A percentile compares a stretch with the other conserved stretches of the same genome.
Evolutionary conservation across 768 basidiomycete species (phyloP).

Genomic region (Lactarius sp.): DNA sequence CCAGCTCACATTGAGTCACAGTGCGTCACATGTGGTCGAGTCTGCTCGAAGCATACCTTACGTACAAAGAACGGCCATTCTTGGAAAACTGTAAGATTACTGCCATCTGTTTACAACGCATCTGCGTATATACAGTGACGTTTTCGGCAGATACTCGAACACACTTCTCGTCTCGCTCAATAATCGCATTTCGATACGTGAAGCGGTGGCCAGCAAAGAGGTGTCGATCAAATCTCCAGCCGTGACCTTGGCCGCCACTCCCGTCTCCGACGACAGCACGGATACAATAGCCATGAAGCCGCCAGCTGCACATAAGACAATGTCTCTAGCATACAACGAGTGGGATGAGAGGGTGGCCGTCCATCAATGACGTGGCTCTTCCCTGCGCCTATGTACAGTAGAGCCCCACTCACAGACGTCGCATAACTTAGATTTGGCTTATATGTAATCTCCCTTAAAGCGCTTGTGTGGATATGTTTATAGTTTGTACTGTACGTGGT

Average conservation of each 20-base stretch:
- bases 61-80: neutral
- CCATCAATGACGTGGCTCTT: neutral
- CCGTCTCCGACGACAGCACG: too few relatives aligned
- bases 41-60: too few relatives aligned
- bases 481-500: neutral
- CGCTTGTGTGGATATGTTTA: neutral
- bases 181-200: slow-evolving; percentile 18
- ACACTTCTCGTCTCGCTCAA: slow-evolving; percentile 30
- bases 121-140: neutral
- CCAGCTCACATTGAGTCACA: too few relatives aligned
- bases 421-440: neutral
- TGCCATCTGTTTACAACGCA: too few relatives aligned
- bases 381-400: neutral
- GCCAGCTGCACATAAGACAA: neutral
- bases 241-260: too few relatives aligned
- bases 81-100: neutral
- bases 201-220: neutral
- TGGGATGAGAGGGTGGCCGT: neutral
- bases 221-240: neutral
- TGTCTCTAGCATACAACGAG: neutral
- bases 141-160: slow-evolving; percentile 25
- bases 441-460: neutral
- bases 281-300: neutral
- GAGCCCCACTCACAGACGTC: too few relatives aligned
- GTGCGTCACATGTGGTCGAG: too few relatives aligned